Conservation (phyloP, 192 early-diverging fungal species). For the Rhizophagus sp. region DNA sequence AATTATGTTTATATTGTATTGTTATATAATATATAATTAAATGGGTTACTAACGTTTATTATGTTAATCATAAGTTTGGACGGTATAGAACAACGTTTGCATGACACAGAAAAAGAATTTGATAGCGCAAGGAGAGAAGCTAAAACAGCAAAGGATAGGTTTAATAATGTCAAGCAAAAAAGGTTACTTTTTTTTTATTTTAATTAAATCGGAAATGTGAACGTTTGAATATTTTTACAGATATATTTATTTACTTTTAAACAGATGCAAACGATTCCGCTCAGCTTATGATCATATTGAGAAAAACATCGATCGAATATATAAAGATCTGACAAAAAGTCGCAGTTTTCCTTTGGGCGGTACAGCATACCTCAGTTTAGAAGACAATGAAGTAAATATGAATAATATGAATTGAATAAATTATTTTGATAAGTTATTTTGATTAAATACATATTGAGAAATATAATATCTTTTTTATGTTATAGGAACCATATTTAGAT, state of each 20-base stretch:
- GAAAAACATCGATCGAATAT: conserved; percentile 90
- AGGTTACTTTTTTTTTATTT: conserved; percentile 38
- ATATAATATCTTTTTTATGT: not conserved
- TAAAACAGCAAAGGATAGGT: conserved; percentile 79
- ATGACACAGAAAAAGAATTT: conserved; percentile 82
- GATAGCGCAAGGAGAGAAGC: conserved; percentile 78
- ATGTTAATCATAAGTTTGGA: conserved; percentile 51
- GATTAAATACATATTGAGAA: not conserved
- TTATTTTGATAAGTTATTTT: not conserved
- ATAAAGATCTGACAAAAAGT: conserved; percentile 93
- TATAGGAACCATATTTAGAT: conserved; percentile 83
- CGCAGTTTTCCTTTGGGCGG: conserved; percentile 89
- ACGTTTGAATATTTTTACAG: not conserved
- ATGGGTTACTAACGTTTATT: not conserved
- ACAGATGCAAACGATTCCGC: conserved; percentile 67
- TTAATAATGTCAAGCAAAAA: conserved; percentile 77
- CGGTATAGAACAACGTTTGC: conserved; percentile 77
- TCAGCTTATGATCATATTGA: conserved; percentile 87
- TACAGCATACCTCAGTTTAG: conserved; percentile 89
- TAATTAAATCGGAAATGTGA: not conserved
- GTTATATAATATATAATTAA: not conserved
- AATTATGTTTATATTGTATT: not conserved
- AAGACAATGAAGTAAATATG: conserved; percentile 69
- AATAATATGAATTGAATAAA: too few relatives aligned
- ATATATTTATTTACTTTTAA: not conserved